phyloP scores from a whole-genome alignment of 352 stramenopile genomes.

The Globisporangium okanoganense region DNA sequence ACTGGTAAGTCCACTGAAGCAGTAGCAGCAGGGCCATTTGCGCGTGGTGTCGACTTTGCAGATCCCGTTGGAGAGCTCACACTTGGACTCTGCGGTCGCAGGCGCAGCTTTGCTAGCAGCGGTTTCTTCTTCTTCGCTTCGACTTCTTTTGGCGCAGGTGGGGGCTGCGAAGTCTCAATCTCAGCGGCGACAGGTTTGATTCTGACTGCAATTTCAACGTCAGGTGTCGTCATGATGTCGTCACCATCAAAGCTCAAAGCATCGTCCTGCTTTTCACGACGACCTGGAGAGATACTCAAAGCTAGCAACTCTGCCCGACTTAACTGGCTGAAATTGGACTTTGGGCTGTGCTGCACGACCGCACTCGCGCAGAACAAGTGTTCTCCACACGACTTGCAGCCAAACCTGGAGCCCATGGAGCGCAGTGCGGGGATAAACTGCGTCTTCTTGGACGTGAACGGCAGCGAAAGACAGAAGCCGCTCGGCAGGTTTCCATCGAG shows the following conservation, averaged over 20 bases:
- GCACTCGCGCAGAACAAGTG: constrained; percentile 62
- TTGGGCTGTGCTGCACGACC: constrained; percentile 33
- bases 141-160: background rate
- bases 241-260: background rate
- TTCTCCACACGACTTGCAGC: constrained; percentile 52
- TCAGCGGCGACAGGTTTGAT: background rate
- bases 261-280: background rate
- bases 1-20: background rate
- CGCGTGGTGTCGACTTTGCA: constrained; percentile 13
- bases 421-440: constrained; percentile 68
- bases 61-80: constrained; percentile 12
- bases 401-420: constrained; percentile 70
- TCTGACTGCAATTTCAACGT: background rate
- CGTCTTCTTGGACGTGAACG: constrained; percentile 12
- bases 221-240: background rate
- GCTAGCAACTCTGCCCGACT: background rate
- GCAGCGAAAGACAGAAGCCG: constrained; percentile 52
- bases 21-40: background rate
- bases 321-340: constrained; percentile 1
- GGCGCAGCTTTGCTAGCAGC: constrained; percentile 46
- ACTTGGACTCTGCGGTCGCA: constrained; percentile 40
- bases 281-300: background rate
- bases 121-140: constrained; percentile 28
- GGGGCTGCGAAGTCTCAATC: background rate
- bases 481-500: constrained; percentile 45